Conservation (phyloP, 2,329 filamentous ascomycete genomes). For the Leptographium lundbergii region DNA sequence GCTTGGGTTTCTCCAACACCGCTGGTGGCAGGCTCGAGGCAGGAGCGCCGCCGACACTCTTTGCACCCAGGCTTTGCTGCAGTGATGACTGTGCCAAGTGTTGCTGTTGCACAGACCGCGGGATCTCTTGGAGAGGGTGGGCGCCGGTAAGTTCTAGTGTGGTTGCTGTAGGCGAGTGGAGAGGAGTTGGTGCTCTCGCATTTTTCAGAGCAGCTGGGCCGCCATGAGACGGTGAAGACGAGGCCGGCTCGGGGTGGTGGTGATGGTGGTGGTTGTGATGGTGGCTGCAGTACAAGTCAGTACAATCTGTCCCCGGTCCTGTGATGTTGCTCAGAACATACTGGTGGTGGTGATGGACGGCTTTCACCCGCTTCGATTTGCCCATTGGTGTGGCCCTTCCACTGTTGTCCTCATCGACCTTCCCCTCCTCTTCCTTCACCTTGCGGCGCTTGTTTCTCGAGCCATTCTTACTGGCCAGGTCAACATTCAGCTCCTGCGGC, state of each 20-base stretch:
- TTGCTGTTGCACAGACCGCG: constrained; percentile 17
- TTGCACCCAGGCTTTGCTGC: not conserved
- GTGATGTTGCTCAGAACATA: constrained; percentile 26
- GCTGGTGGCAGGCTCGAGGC: not conserved
- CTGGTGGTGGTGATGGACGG: constrained; percentile 52
- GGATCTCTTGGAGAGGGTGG: constrained; percentile 32
- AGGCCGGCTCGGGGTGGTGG: constrained; percentile 33
- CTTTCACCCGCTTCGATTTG: constrained; percentile 55
- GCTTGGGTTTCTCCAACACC: constrained; percentile 38
- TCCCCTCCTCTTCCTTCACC: constrained; percentile 61
- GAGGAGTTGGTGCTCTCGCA: constrained; percentile 31
- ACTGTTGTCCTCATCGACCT: constrained; percentile 52
- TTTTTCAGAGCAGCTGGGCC: constrained; percentile 34
- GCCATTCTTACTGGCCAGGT: constrained; percentile 20
- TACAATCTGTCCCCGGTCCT: not conserved
- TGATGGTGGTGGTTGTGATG: constrained; percentile 50
- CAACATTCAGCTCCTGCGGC: constrained; percentile 32
- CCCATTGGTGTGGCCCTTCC: constrained; percentile 48
- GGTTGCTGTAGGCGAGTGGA: constrained; percentile 30
- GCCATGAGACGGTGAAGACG: constrained; percentile 26
- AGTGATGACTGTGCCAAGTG: constrained; percentile 9
- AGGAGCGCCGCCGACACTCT: not conserved
- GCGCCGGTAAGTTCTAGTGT: constrained; percentile 19
- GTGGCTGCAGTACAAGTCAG: constrained; percentile 7
- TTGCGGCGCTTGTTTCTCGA: constrained; percentile 52